Conservation (phyloP, 2,329 filamentous ascomycete genomes). For the Dactylellina parvicollis region DNA sequence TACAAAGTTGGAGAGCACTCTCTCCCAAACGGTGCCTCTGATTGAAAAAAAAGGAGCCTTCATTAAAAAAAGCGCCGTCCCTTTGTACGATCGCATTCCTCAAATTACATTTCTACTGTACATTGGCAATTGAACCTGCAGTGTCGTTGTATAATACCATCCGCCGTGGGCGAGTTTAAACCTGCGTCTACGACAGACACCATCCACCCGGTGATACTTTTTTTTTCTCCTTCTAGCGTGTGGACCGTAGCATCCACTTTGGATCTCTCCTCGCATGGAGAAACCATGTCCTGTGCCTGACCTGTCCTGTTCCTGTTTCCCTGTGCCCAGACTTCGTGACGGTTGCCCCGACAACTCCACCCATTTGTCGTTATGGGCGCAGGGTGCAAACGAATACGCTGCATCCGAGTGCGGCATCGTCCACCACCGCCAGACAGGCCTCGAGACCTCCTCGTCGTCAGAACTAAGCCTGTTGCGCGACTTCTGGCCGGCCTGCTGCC, state of each 20-base stretch:
- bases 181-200: too few relatives aligned
- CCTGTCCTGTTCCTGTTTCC: too few relatives aligned
- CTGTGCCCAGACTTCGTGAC: slow-evolving; percentile 13
- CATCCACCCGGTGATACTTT: too few relatives aligned
- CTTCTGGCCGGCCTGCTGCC: slow-evolving; percentile 8
- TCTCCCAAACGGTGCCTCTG: slow-evolving; percentile 22
- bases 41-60: not conserved
- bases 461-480: slow-evolving; percentile 29
- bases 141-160: too few relatives aligned
- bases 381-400: slow-evolving; percentile 27
- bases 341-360: slow-evolving; percentile 42
- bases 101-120: too few relatives aligned
- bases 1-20: slow-evolving; percentile 19
- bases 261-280: too few relatives aligned
- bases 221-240: too few relatives aligned
- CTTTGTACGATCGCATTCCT: too few relatives aligned
- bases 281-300: too few relatives aligned
- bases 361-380: not conserved
- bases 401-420: slow-evolving; percentile 14
- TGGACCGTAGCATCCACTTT: too few relatives aligned
- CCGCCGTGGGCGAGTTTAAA: too few relatives aligned
- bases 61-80: not conserved
- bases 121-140: too few relatives aligned
- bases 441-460: not conserved
- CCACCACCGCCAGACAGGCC: not conserved